A percentile compares a stretch with the other conserved stretches of the same genome.
Conservation (phyloP, 129 eudicot species). For the Arctium minus region DNA sequence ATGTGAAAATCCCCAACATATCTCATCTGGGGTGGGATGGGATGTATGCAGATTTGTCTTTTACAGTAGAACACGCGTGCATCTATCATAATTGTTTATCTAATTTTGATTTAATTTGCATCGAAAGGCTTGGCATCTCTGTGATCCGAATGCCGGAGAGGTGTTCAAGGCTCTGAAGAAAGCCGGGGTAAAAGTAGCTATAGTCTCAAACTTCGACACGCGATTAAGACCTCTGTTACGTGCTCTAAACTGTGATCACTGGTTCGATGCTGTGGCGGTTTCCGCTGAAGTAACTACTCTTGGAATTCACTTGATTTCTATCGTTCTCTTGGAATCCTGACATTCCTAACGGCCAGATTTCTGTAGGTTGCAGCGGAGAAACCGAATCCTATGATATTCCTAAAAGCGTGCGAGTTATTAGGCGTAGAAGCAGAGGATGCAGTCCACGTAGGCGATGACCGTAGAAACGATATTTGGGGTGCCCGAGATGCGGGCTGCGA, state of each 20-base stretch:
- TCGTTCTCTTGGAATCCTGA: background rate
- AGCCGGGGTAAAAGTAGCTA: conserved; percentile 82
- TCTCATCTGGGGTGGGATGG: too few species aligned
- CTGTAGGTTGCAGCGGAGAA: conserved; percentile 95
- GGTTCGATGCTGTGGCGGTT: conserved; percentile 98
- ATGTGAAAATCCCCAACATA: too few species aligned
- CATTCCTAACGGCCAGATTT: background rate
- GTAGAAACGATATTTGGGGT: conserved; percentile 96
- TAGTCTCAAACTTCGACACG: conserved; percentile 96
- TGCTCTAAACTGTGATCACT: conserved; percentile 87
- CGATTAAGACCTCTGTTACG: conserved; percentile 80
- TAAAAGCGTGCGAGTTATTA: conserved; percentile 93
- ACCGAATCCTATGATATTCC: conserved; percentile 89
- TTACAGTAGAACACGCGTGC: background rate
- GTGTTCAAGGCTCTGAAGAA: conserved; percentile 75
- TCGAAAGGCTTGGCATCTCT: conserved; percentile 89
- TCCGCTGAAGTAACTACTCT: conserved; percentile 83
- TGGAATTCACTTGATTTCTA: background rate
- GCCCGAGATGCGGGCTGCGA: conserved; percentile 99
- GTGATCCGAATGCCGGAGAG: conserved; percentile 87
- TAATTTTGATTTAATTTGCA: conserved; percentile 4
- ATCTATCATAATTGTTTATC: background rate
- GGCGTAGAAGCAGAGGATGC: conserved; percentile 95
- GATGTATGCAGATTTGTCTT: too few species aligned
- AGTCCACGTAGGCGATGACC: conserved; percentile 98